Evolutionary conservation across 2,329 filamentous ascomycete genomes (phyloP), one percentile per base, ranked within the genome.

Genomic region (Aspergillus intermedius): DNA sequence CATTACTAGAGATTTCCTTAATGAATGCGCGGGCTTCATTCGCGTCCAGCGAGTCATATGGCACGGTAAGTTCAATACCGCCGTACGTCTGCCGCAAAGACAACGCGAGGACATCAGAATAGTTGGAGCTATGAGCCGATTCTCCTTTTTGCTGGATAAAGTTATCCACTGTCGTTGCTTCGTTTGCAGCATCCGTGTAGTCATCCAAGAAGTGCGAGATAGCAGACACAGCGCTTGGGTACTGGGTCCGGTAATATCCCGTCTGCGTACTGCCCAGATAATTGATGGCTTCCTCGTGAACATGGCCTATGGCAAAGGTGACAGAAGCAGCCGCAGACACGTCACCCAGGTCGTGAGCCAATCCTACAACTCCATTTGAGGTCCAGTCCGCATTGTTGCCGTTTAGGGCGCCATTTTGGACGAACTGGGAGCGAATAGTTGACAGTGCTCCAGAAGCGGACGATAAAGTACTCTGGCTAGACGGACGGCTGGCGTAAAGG

Each of bases 1-100:
- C 69, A 49, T 71, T 62, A 32, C 65, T 69, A 7, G 65, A 69
- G 30, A 72, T 68, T 44, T 72, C 69, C 43, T 72, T 72, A 48
- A 70, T 61, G 47, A 69, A 70, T 2, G 60, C 62, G 5, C 58
- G 55, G 1, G 56, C 46, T 34, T 64, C 50, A 32, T 40, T 55
- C 3, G 61, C 62, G 40, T 66, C 54, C 13, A 64, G 46, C 3
- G 64, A 58, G 15, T 63, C 60, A 45, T 60, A 49, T 2, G 65
- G 63, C 22, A 70, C 63, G 12, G 64, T 67, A 5, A 71, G 22
- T 39, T 71, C 67, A 39, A 67, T 68, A 4, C 58, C 64, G 40
- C 63, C 68, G 46, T 66, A 70, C 9, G 64, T 62, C 48, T 72
- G 69, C n/a, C 68, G 60, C n/a, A 66, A 59, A 6, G 66, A 68